A percentile compares a stretch with the other conserved stretches of the same genome.
phyloP scores from a whole-genome alignment of 805 yeast species.

The Clavispora asparagi region DNA sequence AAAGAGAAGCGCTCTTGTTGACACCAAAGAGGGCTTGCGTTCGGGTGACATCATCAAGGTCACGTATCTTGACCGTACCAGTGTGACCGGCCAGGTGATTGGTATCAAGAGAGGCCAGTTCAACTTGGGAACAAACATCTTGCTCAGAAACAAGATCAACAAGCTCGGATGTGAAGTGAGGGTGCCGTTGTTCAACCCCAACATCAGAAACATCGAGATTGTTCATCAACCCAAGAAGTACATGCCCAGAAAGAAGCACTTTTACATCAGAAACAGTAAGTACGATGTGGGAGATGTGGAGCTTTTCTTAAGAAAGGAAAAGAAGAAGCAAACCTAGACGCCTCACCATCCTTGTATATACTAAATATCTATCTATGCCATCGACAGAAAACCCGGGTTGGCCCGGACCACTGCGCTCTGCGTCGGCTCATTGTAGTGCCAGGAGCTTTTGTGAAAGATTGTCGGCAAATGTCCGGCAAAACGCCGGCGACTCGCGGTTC shows the following conservation, averaged over 20 bases:
- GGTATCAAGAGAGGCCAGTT: slow-evolving; percentile 61
- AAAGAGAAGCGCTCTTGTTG: slow-evolving; percentile 52
- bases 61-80: slow-evolving; percentile 60
- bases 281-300: slow-evolving; percentile 66
- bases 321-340: slow-evolving; percentile 5
- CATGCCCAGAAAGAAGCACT: slow-evolving; percentile 77
- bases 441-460: slow-evolving; percentile 7
- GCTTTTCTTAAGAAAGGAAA: slow-evolving; percentile 21
- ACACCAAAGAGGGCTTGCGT: slow-evolving; percentile 46
- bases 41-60: slow-evolving; percentile 83
- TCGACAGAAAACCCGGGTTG: no score
- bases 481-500: slow-evolving; percentile 9
- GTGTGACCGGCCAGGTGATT: slow-evolving; percentile 72
- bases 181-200: slow-evolving; percentile 76
- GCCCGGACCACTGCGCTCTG: no score
- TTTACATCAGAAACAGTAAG: slow-evolving; percentile 77
- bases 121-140: slow-evolving; percentile 67
- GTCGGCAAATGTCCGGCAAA: slow-evolving; percentile 10
- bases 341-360: slow-evolving; percentile 1
- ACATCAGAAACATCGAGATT: slow-evolving; percentile 70
- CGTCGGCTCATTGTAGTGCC: not conserved
- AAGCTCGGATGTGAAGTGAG: slow-evolving; percentile 84
- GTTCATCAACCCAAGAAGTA: slow-evolving; percentile 69
- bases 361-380: not conserved
- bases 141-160: slow-evolving; percentile 75